A percentile compares a stretch with the other conserved stretches of the same genome.
Evolutionary conservation across 345 rosid genomes (phyloP).

Genomic region (Aquilaria sinensis): DNA sequence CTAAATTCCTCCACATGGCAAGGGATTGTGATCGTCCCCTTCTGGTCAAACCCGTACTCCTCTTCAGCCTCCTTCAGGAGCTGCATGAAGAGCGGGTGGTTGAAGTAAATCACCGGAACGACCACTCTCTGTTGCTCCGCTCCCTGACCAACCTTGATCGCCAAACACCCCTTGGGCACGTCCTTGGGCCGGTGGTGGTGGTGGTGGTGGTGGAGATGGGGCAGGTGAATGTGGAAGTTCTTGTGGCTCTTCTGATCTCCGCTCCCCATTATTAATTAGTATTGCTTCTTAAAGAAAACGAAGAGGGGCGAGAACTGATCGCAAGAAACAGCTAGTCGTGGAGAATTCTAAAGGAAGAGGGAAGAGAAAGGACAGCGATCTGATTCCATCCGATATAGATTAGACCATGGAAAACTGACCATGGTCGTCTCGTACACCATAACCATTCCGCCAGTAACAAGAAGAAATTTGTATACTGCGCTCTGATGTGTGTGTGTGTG

Average conservation of each 20-base stretch:
- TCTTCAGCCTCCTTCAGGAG: slow-evolving; percentile 55
- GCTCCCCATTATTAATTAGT: slow-evolving; percentile 27
- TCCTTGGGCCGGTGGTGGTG: slow-evolving; percentile 21
- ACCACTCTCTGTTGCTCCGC: slow-evolving; percentile 44
- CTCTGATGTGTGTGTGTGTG: neutral
- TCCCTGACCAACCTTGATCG: slow-evolving; percentile 53
- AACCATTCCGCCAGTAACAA: neutral
- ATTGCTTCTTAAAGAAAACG: neutral
- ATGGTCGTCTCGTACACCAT: slow-evolving; percentile 20
- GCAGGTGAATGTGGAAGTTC: slow-evolving; percentile 21
- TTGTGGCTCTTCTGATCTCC: slow-evolving; percentile 24
- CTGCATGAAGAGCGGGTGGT: slow-evolving; percentile 59
- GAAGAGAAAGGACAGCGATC: slow-evolving; percentile 38
- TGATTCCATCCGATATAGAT: slow-evolving; percentile 24
- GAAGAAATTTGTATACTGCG: neutral
- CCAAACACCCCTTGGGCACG: slow-evolving; percentile 60
- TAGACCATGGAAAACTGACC: slow-evolving; percentile 28
- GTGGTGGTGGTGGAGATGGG: slow-evolving; percentile 16
- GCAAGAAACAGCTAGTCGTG: slow-evolving; percentile 5
- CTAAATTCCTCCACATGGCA: slow-evolving; percentile 52
- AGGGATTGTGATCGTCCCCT: slow-evolving; percentile 57
- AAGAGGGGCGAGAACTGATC: neutral
- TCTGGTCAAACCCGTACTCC: slow-evolving; percentile 63
- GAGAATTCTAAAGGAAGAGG: slow-evolving; percentile 15
- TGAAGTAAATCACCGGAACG: slow-evolving; percentile 48